phyloP scores from a whole-genome alignment of 2,329 filamentous ascomycete species.

The Alternaria metachromatica region DNA sequence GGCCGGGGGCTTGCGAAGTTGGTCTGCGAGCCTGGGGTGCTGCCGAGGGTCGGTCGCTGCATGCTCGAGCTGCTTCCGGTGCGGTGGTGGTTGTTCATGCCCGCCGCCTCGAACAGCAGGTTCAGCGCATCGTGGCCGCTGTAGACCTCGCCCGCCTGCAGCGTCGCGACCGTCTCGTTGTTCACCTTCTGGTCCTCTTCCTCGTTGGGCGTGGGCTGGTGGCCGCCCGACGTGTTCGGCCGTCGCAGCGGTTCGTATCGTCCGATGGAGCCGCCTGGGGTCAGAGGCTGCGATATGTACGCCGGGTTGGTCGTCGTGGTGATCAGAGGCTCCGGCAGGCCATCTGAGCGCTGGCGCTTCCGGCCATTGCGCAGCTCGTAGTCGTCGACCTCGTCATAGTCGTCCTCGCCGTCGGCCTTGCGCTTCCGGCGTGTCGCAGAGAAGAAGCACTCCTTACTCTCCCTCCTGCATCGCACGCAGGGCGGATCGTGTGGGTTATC shows the following conservation, averaged over 20 bases:
- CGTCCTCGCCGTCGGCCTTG: constrained; percentile 65
- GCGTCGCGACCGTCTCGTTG: constrained; percentile 65
- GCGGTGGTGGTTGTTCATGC: constrained; percentile 56
- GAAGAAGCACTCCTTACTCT: constrained; percentile 97
- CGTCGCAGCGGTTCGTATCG: constrained; percentile 70
- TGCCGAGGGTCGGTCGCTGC: constrained; percentile 43
- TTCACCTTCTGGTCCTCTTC: constrained; percentile 65
- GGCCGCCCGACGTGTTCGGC: constrained; percentile 53
- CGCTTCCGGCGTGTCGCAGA: constrained; percentile 92
- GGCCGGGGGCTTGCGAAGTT: constrained; percentile 45
- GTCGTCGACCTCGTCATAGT: constrained; percentile 58
- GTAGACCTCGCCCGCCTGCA: constrained; percentile 74
- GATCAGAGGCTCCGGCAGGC: constrained; percentile 46
- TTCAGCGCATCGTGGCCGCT: constrained; percentile 93
- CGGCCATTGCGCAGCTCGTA: constrained; percentile 76
- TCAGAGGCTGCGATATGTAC: constrained; percentile 61
- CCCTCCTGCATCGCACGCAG: constrained; percentile 89
- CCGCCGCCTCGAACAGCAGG: constrained; percentile 84
- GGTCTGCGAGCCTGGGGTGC: constrained; percentile 46
- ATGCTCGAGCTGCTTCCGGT: constrained; percentile 54
- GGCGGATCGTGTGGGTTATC: constrained; percentile 94
- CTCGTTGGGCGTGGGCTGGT: constrained; percentile 38
- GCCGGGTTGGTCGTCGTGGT: constrained; percentile 24
- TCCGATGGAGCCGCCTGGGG: constrained; percentile 70
- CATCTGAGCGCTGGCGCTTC: constrained; percentile 65